Percentiles rank a stretch among this genome's conserved stretches.
phyloP scores from a whole-genome alignment of 352 stramenopile species.

The Phytophthora pini region DNA sequence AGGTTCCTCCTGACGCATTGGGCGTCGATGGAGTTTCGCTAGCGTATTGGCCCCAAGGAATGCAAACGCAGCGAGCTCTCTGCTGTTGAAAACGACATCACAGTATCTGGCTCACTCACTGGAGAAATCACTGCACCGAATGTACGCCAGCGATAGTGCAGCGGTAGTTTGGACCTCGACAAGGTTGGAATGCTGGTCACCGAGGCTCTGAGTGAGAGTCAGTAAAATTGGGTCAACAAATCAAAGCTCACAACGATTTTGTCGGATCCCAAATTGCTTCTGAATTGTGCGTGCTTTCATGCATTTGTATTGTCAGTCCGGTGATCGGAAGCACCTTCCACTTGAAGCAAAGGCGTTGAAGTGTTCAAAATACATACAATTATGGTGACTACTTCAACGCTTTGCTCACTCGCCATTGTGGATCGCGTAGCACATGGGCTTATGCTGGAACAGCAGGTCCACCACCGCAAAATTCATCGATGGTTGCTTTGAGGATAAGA shows the following conservation, averaged over 20 bases:
- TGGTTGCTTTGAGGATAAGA: too few species aligned
- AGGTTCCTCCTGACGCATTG: slow-evolving; percentile 19
- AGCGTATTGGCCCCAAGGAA: slow-evolving; percentile 15
- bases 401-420: slow-evolving; percentile 16
- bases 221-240: slow-evolving; percentile 18
- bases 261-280: slow-evolving; percentile 5
- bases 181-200: slow-evolving; percentile 9
- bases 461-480: slow-evolving; percentile 1
- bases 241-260: slow-evolving; percentile 10
- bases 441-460: not conserved
- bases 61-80: not conserved
- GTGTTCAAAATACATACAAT: slow-evolving; percentile 26
- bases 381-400: slow-evolving; percentile 16
- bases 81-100: slow-evolving; percentile 12
- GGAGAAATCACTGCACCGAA: slow-evolving; percentile 19
- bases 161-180: not conserved
- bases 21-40: slow-evolving; percentile 17
- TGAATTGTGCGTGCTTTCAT: slow-evolving; percentile 1
- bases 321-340: slow-evolving; percentile 28
- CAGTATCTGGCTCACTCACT: slow-evolving; percentile 7
- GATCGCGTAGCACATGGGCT: not conserved
- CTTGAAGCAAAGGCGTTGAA: slow-evolving; percentile 31
- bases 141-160: slow-evolving; percentile 5
- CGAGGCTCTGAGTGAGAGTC: not conserved
- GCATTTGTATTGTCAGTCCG: slow-evolving; percentile 27